Evolutionary conservation across 768 basidiomycete species (phyloP), one percentile per base, ranked within the genome.

Genomic region (Leccinellum albellum): DNA sequence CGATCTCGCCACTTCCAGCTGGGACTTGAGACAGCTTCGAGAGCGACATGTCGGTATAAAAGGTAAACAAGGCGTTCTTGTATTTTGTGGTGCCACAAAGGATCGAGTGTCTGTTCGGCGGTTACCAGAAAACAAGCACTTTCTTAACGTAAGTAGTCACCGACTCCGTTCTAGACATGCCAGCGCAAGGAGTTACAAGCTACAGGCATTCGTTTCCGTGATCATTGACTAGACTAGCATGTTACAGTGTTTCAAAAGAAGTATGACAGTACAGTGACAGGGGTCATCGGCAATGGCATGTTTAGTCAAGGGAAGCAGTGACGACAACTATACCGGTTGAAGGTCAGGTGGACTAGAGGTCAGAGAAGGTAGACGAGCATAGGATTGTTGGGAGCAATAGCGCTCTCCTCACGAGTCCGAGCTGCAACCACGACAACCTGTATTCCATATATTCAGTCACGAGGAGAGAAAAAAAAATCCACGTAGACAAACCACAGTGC

Each of bases 351-450:
- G 46, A 12, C 20, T 23, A 21, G 17, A n/a, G 24, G 54, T 7
- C n/a, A 42, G 50, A 31, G 9, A 13, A 20, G 35, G 17, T n/a
- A 31, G n/a, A 31, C 13, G 48, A 49, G 6, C 17, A 32, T 24
- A 24, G 21, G 31, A 12, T n/a, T 52, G 42, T 35, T 42, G 12
- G 21, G 15, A 46, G 26, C 10, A 17, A 31, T 15, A 15, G 24
- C 4, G 35, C 29, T n/a, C 7, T 44, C 31, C 8, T 74, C 71
- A 91, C 28, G 89, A 92, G 69, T 94, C 91, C 15, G 92, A 95
- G 66, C 91, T 93, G 66, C 92, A 95, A 10, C 92, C 92, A 61
- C 89, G 87, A 67, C 92, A 95, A 13, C 92, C 92, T 94, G 59
- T 3, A 53, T 29, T 58, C 58, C 45, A 61, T 61, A 47, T 32